Base-by-base conservation (phyloP, 495 filamentous ascomycete species). In the Xylaria telfairii region DNA sequence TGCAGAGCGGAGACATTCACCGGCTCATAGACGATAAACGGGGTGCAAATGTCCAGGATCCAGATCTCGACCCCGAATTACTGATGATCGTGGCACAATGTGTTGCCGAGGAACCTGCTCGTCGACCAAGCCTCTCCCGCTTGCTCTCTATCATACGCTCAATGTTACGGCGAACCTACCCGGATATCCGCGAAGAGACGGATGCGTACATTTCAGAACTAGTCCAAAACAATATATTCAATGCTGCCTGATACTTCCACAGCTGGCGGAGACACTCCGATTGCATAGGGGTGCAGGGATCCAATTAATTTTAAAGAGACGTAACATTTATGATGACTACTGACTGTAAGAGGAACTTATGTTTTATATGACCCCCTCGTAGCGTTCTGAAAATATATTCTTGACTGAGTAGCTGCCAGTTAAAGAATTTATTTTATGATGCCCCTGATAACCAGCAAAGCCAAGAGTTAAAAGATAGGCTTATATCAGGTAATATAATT, bases 231-330 rank as follows among this genome's bases (percentile, higher is more conserved):
- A 0, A 56, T 56, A 30, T 56, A 0, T 5, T 56, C 1, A 15
- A 56, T 30, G 53, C 53, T 56, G 51, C 10, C 8, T 54, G 51
- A 54, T n/a, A n/a, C n/a, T n/a, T n/a, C n/a, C n/a, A n/a, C n/a
- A n/a, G n/a, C n/a, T n/a, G n/a, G n/a, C n/a, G n/a, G n/a, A n/a
- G n/a, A n/a, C n/a, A n/a, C n/a, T n/a, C n/a, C n/a, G n/a, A n/a
- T n/a, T n/a, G n/a, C n/a, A n/a, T n/a, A n/a, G n/a, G n/a, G n/a
- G n/a, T n/a, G n/a, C n/a, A n/a, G n/a, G n/a, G n/a, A n/a, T n/a
- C n/a, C n/a, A n/a, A n/a, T n/a, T n/a, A n/a, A n/a, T n/a, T n/a
- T n/a, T n/a, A n/a, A n/a, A n/a, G n/a, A n/a, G n/a, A n/a, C n/a
- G n/a, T n/a, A n/a, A n/a, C n/a, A n/a, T n/a, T n/a, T n/a, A n/a